Evolutionary conservation across 1,139 yeast genomes (phyloP), one percentile per base, ranked within the genome.

Genomic region (Scheffersomyces stambukii): DNA sequence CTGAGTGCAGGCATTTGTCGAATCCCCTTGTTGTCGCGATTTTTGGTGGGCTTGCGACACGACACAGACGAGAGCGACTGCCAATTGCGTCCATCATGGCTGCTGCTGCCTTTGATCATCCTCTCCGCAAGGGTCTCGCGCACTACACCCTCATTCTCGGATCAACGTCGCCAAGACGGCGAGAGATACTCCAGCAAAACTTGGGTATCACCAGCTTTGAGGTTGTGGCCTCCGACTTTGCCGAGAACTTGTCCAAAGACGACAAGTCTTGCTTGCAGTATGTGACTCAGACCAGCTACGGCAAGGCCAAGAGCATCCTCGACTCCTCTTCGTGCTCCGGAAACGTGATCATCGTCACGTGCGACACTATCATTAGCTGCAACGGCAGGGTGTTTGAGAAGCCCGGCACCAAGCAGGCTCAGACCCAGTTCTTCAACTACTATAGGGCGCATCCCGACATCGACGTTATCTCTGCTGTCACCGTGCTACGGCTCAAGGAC

Each of bases 281-380:
- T 52, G 96, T 85, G 1, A 45, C 54, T 19, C 67, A 70, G 24
- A 91, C 97, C 0, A 82, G 95, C 1, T 53, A 57, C 11, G 74
- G 70, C 17, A 91, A 91, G 31, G 55, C 54, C 1, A 41, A 43
- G 7, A 74, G 75, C n/a, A 84, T 85, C 0, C 60, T 79, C 41
- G 45, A 41, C 18, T 33, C 45, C 9, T 29, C 25, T 13, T n/a
- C n/a, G n/a, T n/a, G n/a, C n/a, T n/a, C n/a, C n/a, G n/a, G n/a
- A n/a, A 8, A 18, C 10, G 32, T 33, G 6, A 19, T 35, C 3
- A 46, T 84, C 3, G 57, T 78, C 4, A 77, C 94, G 1, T 91
- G 96, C n/a, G 97, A 93, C 48, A 86, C 96, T 0, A 71, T 91
- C 7, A 75, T 89, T n/a, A 75, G 77, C 14, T 63, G 75, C 27